Base-by-base conservation (phyloP, 352 stramenopile species). In the Globisporangium middletonii region DNA sequence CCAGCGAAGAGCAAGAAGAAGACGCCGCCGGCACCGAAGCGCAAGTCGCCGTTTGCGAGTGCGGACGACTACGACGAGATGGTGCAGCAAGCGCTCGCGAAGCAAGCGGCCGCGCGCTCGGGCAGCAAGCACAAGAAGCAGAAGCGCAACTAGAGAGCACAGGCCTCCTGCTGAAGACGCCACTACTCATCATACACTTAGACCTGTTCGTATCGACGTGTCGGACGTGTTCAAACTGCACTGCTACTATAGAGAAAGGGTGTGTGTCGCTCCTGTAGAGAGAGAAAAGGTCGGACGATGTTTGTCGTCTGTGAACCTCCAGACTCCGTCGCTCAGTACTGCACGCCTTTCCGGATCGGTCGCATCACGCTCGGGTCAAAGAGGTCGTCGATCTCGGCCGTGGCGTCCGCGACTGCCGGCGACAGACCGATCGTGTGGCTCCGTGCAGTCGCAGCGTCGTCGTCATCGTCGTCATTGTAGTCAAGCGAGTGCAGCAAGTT, bases 51-150 rank as follows among this genome's bases (percentile, higher is more conserved):
- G 63, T 93, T 93, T 55, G 80, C 77, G n/a, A 77, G 71, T 27
- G 80, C 83, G 35, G 83, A 91, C 56, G 79, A 91, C 64, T 91
- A 90, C 63, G 80, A 88, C 12, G 53, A 66, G 63, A 83, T 91
- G 64, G 75, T 91, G 55, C 69, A 73, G 45, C 67, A 89, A 11
- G 78, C 80, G 28, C 68, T 86, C 55, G 68, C 68, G n/a, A 80
- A 88, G 53, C 77, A 86, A 53, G 19, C 59, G 71, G 46, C 53
- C 48, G 48, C 60, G 64, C 44, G 50, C 48, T 57, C 72, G 43
- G 51, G 52, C 42, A 60, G 67, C 50, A 46, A 49, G n/a, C 69
- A 68, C 33, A 79, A 84, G 63, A 81, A 86, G 60, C 58, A 68
- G 56, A 69, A 72, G 60, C 37, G 50, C n/a, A 63, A 42, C 46